Evolutionary conservation across 2,329 filamentous ascomycete species (phyloP).

Genomic region (Trichoderma koningiopsis): DNA sequence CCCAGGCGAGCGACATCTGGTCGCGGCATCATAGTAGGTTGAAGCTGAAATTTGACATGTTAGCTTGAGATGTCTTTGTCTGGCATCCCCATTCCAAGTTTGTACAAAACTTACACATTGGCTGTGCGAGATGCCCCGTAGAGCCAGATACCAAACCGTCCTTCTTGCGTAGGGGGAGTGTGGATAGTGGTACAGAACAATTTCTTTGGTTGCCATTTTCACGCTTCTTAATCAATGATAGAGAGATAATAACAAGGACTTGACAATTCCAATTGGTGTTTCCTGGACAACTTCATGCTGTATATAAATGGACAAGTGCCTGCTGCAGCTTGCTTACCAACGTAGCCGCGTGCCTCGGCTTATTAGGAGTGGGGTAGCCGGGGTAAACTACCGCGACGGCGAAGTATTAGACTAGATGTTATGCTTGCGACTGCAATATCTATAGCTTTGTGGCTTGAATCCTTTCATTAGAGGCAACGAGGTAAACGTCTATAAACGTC

Average conservation of each 20-base stretch:
- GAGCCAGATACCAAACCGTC: constrained; percentile 67
- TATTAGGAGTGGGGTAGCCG: constrained; percentile 17
- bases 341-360: background rate
- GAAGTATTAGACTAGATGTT: constrained; percentile 30
- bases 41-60: constrained; percentile 48
- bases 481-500: background rate
- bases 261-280: background rate
- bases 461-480: constrained; percentile 2
- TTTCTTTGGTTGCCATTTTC: constrained; percentile 33
- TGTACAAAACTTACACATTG: constrained; percentile 60
- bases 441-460: background rate
- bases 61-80: background rate
- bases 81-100: too few relatives aligned
- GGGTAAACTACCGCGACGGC: background rate
- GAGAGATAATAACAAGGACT: too few relatives aligned
- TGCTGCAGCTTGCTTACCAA: background rate
- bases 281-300: background rate
- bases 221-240: background rate
- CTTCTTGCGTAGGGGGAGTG: constrained; percentile 66
- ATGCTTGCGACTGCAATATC: constrained; percentile 16
- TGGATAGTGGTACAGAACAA: constrained; percentile 67
- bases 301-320: background rate
- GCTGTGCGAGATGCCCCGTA: constrained; percentile 65
- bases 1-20: constrained; percentile 64
- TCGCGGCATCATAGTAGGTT: constrained; percentile 67